Conservation (phyloP, 176 grass and related monocot genomes). For the Triticum timopheevii region DNA sequence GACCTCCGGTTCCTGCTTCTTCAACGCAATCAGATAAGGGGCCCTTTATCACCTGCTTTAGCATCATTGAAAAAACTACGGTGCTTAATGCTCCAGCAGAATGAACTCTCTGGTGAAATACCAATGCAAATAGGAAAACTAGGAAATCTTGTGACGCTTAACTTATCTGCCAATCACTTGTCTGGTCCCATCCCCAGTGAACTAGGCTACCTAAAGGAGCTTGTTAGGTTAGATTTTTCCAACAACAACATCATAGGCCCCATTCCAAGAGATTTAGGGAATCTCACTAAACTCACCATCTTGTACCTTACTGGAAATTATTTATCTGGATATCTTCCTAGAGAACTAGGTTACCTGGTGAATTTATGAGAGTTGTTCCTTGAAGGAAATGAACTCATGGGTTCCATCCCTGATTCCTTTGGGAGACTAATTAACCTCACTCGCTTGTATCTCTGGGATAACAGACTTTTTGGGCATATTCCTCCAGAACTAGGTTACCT, state of each 20-base stretch:
- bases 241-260: not conserved
- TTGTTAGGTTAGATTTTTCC: rapidly evolving
- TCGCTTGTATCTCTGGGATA: no score
- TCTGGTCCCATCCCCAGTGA: not conserved
- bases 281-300: not conserved
- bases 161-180: not conserved
- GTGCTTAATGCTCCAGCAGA: not conserved
- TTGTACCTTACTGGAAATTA: no score
- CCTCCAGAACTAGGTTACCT: no score
- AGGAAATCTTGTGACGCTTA: not conserved
- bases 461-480: no score
- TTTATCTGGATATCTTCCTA: no score
- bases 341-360: no score
- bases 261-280: not conserved
- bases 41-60: not conserved
- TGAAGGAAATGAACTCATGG: rapidly evolving
- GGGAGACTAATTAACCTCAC: no score
- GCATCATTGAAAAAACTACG: not conserved
- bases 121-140: not conserved
- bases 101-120: not conserved
- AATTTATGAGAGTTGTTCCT: no score
- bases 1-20: no score
- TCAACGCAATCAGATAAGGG: not conserved
- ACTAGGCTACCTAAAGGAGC: not conserved
- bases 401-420: no score